A percentile compares a stretch with the other conserved stretches of the same genome.
Evolutionary conservation across 805 yeast genomes (phyloP).

Genomic region (Monosporozyma siamensis): DNA sequence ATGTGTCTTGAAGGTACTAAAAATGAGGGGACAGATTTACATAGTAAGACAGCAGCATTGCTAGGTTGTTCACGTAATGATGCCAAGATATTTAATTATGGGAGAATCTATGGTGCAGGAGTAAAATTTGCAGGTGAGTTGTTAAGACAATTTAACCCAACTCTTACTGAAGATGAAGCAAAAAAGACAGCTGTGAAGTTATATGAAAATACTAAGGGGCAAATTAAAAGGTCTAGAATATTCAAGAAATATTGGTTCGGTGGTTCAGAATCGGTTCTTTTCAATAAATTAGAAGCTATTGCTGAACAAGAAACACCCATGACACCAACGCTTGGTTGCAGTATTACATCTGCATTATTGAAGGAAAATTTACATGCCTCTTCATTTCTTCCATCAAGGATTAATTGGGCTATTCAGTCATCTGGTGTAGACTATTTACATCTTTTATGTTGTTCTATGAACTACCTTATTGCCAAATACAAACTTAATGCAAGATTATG

Average conservation of each 20-base stretch:
- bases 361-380: slow-evolving; percentile 54
- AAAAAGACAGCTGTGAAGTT: slow-evolving; percentile 50
- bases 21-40: slow-evolving; percentile 84
- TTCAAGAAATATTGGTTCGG: slow-evolving; percentile 56
- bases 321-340: slow-evolving; percentile 90
- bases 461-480: slow-evolving; percentile 59
- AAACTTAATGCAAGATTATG: slow-evolving; percentile 64
- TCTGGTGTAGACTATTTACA: slow-evolving; percentile 97
- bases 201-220: slow-evolving; percentile 81
- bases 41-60: slow-evolving; percentile 85
- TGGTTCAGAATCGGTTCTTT: slow-evolving; percentile 88
- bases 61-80: slow-evolving; percentile 83
- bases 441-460: slow-evolving; percentile 76
- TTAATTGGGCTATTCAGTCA: slow-evolving; percentile 97
- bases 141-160: slow-evolving; percentile 73
- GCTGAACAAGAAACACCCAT: slow-evolving; percentile 73
- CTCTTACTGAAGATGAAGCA: slow-evolving; percentile 59
- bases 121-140: slow-evolving; percentile 79
- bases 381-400: slow-evolving; percentile 75
- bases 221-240: slow-evolving; percentile 28
- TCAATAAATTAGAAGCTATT: slow-evolving; percentile 78
- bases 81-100: slow-evolving; percentile 93
- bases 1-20: slow-evolving; percentile 97
- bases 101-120: slow-evolving; percentile 97
- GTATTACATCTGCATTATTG: slow-evolving; percentile 77